Evolutionary conservation across 306 rosid genomes (phyloP).

Genomic region (Delonix regia): DNA sequence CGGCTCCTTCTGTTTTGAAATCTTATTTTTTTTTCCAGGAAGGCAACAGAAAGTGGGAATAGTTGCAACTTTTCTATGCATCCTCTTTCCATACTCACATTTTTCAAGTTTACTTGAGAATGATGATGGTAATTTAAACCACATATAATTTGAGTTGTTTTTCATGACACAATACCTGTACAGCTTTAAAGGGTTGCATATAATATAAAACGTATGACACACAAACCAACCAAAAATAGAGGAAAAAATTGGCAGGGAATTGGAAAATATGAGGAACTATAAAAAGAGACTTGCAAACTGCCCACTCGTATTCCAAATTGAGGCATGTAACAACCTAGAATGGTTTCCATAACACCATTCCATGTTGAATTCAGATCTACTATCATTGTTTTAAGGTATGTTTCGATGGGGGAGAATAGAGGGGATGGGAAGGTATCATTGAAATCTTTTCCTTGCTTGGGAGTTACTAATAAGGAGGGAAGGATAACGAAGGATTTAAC

Average conservation of each 20-base stretch:
- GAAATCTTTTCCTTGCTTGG: not conserved
- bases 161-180: too few relatives aligned
- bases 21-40: not conserved
- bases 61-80: not conserved
- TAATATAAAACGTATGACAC: not conserved
- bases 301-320: not conserved
- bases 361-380: not conserved
- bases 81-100: too few relatives aligned
- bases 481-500: not conserved
- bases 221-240: not conserved
- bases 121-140: too few relatives aligned
- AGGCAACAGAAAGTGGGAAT: not conserved
- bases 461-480: not conserved
- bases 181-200: too few relatives aligned
- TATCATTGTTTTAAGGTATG: not conserved
- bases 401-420: not conserved
- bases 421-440: not conserved
- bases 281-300: not conserved
- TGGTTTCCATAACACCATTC: not conserved
- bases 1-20: slow-evolving; percentile 6
- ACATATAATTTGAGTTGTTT: too few relatives aligned
- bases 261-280: not conserved
- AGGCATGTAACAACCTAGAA: not conserved
- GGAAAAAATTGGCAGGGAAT: not conserved
- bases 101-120: too few relatives aligned